These are phyloP conservation scores for Mycena amicta DNA, from an alignment of 768 basidiomycete species.

Conservation along the genomic window DNA sequence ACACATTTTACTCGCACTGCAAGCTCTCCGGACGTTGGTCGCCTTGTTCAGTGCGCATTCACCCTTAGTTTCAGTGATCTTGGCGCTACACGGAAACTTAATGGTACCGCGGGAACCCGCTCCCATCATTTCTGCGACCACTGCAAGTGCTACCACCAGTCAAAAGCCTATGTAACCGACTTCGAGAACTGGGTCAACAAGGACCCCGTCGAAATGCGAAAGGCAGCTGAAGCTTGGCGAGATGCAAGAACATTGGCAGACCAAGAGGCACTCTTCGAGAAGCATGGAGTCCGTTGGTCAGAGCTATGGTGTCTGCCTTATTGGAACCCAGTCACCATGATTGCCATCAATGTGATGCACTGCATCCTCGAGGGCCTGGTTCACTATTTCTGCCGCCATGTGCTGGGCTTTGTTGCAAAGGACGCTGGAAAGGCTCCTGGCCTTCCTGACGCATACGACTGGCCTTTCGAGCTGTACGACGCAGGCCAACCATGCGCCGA, in stretches of 20 bases:
- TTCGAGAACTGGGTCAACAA: constrained; percentile 19
- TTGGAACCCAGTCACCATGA: constrained; percentile 35
- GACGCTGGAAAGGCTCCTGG: constrained; percentile 7
- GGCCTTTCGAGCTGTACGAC: not conserved
- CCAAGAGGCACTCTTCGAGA: constrained; percentile 20
- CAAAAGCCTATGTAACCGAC: constrained; percentile 12
- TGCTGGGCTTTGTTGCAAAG: constrained; percentile 8
- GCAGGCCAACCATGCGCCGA: not conserved
- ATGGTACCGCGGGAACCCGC: constrained; percentile 17
- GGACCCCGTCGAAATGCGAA: constrained; percentile 14
- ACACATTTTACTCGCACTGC: constrained; percentile 17
- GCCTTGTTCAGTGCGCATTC: not conserved
- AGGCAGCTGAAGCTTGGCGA: constrained; percentile 24
- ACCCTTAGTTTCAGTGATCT: constrained; percentile 28
- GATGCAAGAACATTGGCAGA: constrained; percentile 18
- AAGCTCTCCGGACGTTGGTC: not conserved
- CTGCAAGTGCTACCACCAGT: constrained; percentile 19
- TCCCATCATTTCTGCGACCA: constrained; percentile 26
- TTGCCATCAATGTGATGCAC: constrained; percentile 42
- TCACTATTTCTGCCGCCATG: constrained; percentile 21
- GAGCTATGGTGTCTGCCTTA: constrained; percentile 36
- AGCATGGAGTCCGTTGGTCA: constrained; percentile 30
- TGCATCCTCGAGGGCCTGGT: constrained; percentile 30
- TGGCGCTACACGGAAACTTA: constrained; percentile 21
- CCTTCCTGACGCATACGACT: constrained; percentile 4